A percentile compares a stretch with the other conserved stretches of the same genome.
phyloP scores from a whole-genome alignment of 2,329 filamentous ascomycete species.

The Huntiella decipiens region DNA sequence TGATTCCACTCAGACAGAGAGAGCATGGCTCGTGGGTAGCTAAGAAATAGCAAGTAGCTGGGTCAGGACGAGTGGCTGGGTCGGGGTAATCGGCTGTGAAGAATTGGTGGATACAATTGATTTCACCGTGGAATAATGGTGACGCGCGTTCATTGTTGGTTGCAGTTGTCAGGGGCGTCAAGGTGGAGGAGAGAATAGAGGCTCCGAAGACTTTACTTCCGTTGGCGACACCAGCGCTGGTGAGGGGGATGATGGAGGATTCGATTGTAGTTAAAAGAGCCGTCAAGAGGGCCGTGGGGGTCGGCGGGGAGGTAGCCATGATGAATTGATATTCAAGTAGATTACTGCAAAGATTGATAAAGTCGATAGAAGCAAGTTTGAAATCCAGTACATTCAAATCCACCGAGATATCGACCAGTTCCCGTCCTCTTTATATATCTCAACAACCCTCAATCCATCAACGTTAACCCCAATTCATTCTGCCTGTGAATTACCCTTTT shows the following conservation, averaged over 20 bases:
- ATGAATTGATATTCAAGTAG: background rate
- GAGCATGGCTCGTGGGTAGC: constrained; percentile 41
- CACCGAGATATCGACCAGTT: too few species aligned
- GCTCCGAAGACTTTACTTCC: constrained; percentile 39
- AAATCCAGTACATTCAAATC: too few species aligned
- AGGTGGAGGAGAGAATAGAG: constrained; percentile 26
- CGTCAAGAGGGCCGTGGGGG: constrained; percentile 18
- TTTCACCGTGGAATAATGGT: constrained; percentile 38
- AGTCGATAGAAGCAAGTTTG: too few species aligned
- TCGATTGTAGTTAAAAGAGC: constrained; percentile 26
- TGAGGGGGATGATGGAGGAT: constrained; percentile 30
- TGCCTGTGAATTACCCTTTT: background rate
- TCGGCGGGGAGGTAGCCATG: background rate
- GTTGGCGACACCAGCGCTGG: constrained; percentile 27
- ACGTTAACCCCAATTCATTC: background rate
- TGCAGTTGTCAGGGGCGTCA: constrained; percentile 27
- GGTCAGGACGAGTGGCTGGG: constrained; percentile 21
- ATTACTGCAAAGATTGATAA: too few species aligned
- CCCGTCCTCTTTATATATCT: background rate
- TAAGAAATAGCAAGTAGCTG: constrained; percentile 35
- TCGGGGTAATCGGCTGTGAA: constrained; percentile 23
- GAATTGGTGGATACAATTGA: constrained; percentile 41
- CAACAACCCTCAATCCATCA: background rate
- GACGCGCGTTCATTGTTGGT: constrained; percentile 37
- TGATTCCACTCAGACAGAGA: constrained; percentile 36